These are phyloP conservation scores for Trichaptum fuscoviolaceum DNA, from an alignment of 768 basidiomycete species.

Conservation along the genomic window DNA sequence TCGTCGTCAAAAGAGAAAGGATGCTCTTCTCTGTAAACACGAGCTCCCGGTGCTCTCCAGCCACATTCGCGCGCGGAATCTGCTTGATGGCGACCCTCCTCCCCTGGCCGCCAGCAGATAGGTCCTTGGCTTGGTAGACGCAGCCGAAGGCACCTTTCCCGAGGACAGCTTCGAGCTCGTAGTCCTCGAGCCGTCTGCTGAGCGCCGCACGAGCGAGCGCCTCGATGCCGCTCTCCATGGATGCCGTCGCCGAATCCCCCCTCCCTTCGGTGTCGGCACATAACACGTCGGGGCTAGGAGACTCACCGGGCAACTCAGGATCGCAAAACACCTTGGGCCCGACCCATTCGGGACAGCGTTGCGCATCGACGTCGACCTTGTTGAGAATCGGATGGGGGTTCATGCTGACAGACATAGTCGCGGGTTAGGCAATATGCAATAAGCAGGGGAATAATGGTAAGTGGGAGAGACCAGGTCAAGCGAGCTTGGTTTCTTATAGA, in stretches of 20 bases:
- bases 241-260: neutral
- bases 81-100: neutral
- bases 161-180: conserved; percentile 1
- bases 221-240: neutral
- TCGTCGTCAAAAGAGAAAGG: neutral
- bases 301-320: neutral
- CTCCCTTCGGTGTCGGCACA: neutral
- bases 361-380: neutral
- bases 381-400: neutral
- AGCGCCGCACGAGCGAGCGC: neutral
- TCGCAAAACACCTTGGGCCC: neutral
- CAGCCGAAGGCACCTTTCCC: conserved; percentile 2
- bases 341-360: neutral
- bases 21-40: neutral
- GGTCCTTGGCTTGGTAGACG: conserved; percentile 1
- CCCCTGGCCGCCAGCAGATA: neutral
- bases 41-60: neutral
- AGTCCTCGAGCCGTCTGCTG: conserved; percentile 1
- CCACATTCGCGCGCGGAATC: neutral
- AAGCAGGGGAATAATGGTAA: neutral
- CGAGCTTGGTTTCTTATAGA: neutral
- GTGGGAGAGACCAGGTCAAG: neutral
- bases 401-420: neutral
- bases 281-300: neutral
- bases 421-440: neutral